These are phyloP conservation scores for Backusella macrospora DNA, from an alignment of 192 early-diverging fungal species.

Conservation along the genomic window DNA sequence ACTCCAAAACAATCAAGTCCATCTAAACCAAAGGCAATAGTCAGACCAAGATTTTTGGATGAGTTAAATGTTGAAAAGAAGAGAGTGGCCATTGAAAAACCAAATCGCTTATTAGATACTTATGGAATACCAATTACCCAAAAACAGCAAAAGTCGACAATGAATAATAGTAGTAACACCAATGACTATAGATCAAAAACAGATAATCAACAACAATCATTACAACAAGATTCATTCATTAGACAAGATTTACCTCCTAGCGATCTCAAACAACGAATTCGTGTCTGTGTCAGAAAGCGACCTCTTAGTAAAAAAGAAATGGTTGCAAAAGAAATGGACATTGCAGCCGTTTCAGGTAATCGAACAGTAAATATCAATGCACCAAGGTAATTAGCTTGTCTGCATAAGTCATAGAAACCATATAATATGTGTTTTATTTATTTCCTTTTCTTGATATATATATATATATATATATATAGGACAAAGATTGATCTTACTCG, in stretches of 20 bases:
- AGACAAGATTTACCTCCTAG: constrained; percentile 12
- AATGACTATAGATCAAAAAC: constrained; percentile 9
- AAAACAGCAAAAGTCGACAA: neutral
- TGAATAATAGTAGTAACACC: constrained; percentile 23
- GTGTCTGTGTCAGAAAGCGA: constrained; percentile 96
- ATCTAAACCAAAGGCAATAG: constrained; percentile 4
- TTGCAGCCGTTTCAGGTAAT: constrained; percentile 64
- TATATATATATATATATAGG: constrained; percentile 39
- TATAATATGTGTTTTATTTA: too few species aligned
- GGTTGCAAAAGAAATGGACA: constrained; percentile 78
- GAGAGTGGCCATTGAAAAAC: neutral
- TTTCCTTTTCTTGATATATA: too few species aligned
- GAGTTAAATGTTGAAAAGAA: constrained; percentile 2
- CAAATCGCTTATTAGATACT: constrained; percentile 61
- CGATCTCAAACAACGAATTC: constrained; percentile 81
- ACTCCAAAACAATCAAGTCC: neutral
- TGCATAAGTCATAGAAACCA: neutral
- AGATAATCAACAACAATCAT: neutral
- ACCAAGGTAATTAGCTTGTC: constrained; percentile 67
- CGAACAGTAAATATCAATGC: constrained; percentile 86
- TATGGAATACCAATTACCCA: constrained; percentile 66
- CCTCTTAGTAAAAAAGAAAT: constrained; percentile 88
- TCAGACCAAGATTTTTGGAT: constrained; percentile 10
- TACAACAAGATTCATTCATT: constrained; percentile 5
- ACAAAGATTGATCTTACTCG: constrained; percentile 94